These are phyloP conservation scores for Dacryopinax spathularia DNA, from an alignment of 768 basidiomycete genomes.

Conservation along the genomic window DNA sequence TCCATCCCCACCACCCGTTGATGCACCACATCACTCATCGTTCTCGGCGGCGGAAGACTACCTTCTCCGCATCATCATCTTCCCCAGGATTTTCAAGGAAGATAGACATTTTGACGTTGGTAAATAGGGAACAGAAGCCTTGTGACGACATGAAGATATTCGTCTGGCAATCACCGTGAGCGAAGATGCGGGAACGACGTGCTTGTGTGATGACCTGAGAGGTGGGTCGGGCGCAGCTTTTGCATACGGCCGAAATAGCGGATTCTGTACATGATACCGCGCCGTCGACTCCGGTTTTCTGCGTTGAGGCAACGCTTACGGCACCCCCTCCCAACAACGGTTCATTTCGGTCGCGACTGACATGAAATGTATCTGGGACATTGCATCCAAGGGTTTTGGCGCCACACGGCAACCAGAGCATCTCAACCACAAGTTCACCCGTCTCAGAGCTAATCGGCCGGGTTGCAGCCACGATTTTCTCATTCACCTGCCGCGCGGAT, in stretches of 20 bases:
- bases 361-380: background rate
- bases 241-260: no score
- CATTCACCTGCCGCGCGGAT: background rate
- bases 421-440: background rate
- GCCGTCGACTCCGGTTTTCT: background rate
- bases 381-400: background rate
- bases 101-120: background rate
- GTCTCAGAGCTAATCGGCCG: background rate
- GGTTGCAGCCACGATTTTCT: background rate
- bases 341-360: background rate
- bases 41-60: background rate
- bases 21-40: background rate
- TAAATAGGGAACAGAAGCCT: background rate
- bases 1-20: background rate
- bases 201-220: conserved; percentile 2
- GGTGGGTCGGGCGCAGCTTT: no score
- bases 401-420: no score
- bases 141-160: background rate
- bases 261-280: background rate
- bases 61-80: background rate
- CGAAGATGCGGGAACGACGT: background rate
- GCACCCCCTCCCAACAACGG: background rate
- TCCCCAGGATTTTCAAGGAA: background rate
- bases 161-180: background rate
- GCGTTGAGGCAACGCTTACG: background rate